Evolutionary conservation across 2,329 filamentous ascomycete species (phyloP), one percentile per base, ranked within the genome.

Genomic region (Colletotrichum sojae): DNA sequence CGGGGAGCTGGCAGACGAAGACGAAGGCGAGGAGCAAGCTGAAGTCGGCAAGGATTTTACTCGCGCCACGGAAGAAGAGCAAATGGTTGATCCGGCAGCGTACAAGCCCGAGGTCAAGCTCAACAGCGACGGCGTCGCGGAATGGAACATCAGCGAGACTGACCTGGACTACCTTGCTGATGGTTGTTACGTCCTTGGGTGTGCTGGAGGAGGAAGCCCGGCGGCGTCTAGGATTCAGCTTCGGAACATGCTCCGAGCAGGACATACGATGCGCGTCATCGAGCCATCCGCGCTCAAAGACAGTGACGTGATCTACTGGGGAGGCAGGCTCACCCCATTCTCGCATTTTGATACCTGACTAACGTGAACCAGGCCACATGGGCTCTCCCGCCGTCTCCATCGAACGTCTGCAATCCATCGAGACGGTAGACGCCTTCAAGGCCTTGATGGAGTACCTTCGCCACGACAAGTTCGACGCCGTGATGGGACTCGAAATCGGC

Each of bases 401-500:
- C 27, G 83, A 83, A 72, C 78, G 82, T 36, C 71, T 84, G 1
- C 78, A 79, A 39, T 79, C 80, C 15, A 79, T 81, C 61, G 81
- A 85, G 76, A 76, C 76, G 4, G 72, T 78, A 40, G 75, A 78
- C 5, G 77, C 81, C 12, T 80, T 83, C 63, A 71, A 76, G 8
- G 80, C 76, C 6, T 76, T 83, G 52, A 78, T 80, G 76, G 73
- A 76, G 61, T 76, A 79, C 49, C 67, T 76, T 31, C 54, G 61
- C 40, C 75, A 77, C 43, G 73, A 74, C 55, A 76, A 54, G 8
- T 79, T 79, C 62, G 75, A 76, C 36, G 77, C 75, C 1, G 75
- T 85, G 3, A 82, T 88, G 74, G 83, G 82, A 1, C 78, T 86
- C 5, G 85, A 88, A 12, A 90, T 92, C 62, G 90, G 90, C n/a